These are phyloP conservation scores for Ganoderma boninense DNA, from an alignment of 1,284 basidiomycete genomes.

Conservation along the genomic window DNA sequence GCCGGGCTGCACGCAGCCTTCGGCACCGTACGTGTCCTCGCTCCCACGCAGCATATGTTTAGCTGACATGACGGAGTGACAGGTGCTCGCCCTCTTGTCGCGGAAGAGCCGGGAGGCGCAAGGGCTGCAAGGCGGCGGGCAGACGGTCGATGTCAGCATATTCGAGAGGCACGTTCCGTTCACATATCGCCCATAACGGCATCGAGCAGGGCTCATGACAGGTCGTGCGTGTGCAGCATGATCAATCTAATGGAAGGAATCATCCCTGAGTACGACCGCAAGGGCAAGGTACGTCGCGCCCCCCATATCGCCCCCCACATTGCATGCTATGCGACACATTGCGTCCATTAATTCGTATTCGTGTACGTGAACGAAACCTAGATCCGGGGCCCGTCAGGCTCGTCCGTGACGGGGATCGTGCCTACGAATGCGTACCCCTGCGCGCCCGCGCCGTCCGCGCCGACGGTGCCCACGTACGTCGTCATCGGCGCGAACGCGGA, in stretches of 20 bases:
- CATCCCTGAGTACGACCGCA: constrained; percentile 78
- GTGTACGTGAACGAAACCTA: constrained; percentile 35
- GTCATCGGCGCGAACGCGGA: constrained; percentile 79
- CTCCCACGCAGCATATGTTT: neutral
- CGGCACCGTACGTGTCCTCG: constrained; percentile 59
- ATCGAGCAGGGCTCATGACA: constrained; percentile 11
- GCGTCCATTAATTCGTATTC: neutral
- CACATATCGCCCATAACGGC: constrained; percentile 3
- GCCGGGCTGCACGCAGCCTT: constrained; percentile 78
- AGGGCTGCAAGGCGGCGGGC: constrained; percentile 52
- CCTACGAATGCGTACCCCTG: constrained; percentile 79
- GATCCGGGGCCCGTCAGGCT: constrained; percentile 75
- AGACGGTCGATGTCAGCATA: constrained; percentile 78
- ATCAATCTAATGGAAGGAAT: constrained; percentile 80
- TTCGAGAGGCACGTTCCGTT: constrained; percentile 63
- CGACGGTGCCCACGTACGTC: constrained; percentile 58
- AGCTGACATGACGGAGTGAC: neutral
- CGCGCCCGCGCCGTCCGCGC: constrained; percentile 51
- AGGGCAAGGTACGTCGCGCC: constrained; percentile 60
- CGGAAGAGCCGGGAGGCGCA: constrained; percentile 49
- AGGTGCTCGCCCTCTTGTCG: constrained; percentile 79
- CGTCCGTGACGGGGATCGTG: constrained; percentile 76
- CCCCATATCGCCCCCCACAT: neutral
- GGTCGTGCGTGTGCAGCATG: constrained; percentile 54
- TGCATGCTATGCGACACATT: neutral